Conservation (phyloP, 2,329 filamentous ascomycete species). For the Zopfia rhizophila region DNA sequence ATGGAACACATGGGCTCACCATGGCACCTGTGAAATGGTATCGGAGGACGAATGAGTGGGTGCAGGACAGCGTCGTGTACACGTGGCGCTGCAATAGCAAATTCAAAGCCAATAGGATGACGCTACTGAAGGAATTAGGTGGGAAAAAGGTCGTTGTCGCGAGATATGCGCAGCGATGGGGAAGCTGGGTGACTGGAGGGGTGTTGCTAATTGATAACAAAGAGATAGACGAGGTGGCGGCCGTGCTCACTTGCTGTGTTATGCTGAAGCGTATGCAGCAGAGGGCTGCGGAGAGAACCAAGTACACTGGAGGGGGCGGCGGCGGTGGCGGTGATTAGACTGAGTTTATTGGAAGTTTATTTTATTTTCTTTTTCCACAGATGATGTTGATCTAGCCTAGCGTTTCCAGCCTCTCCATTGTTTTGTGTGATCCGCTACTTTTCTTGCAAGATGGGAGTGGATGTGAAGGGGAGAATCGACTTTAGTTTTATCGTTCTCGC, state of each 20-base stretch:
- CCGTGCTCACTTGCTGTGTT: slow-evolving; percentile 9
- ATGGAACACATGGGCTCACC: slow-evolving; percentile 7
- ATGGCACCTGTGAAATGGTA: slow-evolving; percentile 12
- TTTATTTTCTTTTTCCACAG: too few relatives aligned
- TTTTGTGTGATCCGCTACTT: too few relatives aligned
- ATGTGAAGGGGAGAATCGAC: too few relatives aligned
- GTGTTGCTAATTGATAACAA: slow-evolving; percentile 9
- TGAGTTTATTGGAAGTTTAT: too few relatives aligned
- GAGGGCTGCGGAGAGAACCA: slow-evolving; percentile 8
- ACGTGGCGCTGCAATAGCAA: slow-evolving; percentile 13
- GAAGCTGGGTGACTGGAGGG: slow-evolving; percentile 12
- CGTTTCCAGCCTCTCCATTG: too few relatives aligned
- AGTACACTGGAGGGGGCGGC: slow-evolving; percentile 3
- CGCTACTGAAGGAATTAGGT: slow-evolving; percentile 7
- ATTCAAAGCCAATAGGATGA: slow-evolving; percentile 13
- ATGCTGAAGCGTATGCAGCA: slow-evolving; percentile 17
- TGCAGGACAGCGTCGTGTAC: slow-evolving; percentile 9
- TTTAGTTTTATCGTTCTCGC: too few relatives aligned
- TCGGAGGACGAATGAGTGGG: slow-evolving; percentile 13
- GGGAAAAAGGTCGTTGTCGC: slow-evolving; percentile 7
- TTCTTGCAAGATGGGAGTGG: too few relatives aligned
- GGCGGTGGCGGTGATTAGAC: too few relatives aligned
- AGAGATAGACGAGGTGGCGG: slow-evolving; percentile 12
- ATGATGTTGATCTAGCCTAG: too few relatives aligned
- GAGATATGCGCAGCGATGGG: slow-evolving; percentile 13